Base-by-base conservation (phyloP, 306 rosid genomes). In the Casuarina cunninghamiana region DNA sequence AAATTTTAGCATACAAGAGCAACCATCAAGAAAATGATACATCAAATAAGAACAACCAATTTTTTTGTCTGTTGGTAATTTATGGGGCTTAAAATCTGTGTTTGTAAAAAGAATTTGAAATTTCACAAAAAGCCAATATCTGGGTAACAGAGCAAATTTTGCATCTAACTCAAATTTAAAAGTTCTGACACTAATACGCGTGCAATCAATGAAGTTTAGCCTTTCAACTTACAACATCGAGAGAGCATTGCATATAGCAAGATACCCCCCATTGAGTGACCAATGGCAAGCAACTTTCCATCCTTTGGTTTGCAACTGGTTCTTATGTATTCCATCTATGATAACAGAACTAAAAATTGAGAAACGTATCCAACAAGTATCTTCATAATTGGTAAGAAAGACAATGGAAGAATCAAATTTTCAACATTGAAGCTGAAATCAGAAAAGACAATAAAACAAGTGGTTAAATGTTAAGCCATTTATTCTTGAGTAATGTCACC, bases 241-340 rank as follows among this genome's bases (percentile, higher is more conserved):
- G 97, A 88, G 84, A 94, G 90, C 87, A 51, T 87, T 19, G 97
- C 93, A 84, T 94, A 94, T 62, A 94, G 88, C 88, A 94, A 84
- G 75, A 92, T 94, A 76, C 98, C 97, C 15, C 98, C 98, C 98
- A 94, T 92, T 32, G 98, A 94, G 86, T 92, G 98, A 78, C 98
- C 98, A 69, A 94, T 83, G 3, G 97, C 96, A 17, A 88, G 87
- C 80, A 94, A 80, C 81, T 88, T 92, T 38, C 97, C 97, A 81
- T 92, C 97, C 70, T 69, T 85, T 55, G 97, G 97, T 78, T 88
- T 83, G 84, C 93, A 84, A 8, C 79, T 85, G 78, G 77, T 80
- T 82, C 84, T 89, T 88, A 94, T 89, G 82, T 94, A 89, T 83
- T 89, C 97, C 92, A 94, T 86, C 98, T 94, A 73, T 62, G 26